A percentile compares a stretch with the other conserved stretches of the same genome.
phyloP scores from a whole-genome alignment of 2,329 filamentous ascomycete species.

The Fusarium marasasianum region DNA sequence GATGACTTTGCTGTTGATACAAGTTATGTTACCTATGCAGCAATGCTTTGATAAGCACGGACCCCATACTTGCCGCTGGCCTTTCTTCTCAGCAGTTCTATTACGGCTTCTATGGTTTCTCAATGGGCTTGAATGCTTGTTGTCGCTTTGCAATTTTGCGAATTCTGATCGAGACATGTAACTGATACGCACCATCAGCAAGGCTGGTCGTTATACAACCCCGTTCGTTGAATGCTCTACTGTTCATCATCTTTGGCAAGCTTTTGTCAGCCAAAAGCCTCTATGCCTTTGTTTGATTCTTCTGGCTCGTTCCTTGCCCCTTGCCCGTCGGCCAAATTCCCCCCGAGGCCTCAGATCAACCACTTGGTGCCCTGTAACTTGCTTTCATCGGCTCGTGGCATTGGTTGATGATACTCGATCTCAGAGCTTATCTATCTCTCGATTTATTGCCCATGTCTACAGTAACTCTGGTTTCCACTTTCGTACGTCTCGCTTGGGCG shows the following conservation, averaged over 20 bases:
- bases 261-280: background rate
- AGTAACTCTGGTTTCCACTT: slow-evolving; percentile 29
- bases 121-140: background rate
- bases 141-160: background rate
- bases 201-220: background rate
- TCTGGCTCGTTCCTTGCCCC: slow-evolving; percentile 2
- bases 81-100: background rate
- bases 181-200: background rate
- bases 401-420: background rate
- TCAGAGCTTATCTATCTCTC: background rate
- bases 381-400: background rate
- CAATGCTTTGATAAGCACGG: background rate
- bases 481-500: slow-evolving; percentile 32
- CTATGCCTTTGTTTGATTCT: slow-evolving; percentile 34
- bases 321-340: slow-evolving; percentile 5
- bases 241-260: background rate
- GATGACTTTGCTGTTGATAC: background rate
- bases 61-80: background rate
- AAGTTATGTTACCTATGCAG: background rate
- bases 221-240: background rate
- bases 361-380: background rate
- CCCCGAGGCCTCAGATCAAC: background rate
- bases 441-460: slow-evolving; percentile 16
- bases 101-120: background rate
- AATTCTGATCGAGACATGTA: background rate